Evolutionary conservation across 2,329 filamentous ascomycete genomes (phyloP).

Genomic region (Alternaria hordeiaustralica): DNA sequence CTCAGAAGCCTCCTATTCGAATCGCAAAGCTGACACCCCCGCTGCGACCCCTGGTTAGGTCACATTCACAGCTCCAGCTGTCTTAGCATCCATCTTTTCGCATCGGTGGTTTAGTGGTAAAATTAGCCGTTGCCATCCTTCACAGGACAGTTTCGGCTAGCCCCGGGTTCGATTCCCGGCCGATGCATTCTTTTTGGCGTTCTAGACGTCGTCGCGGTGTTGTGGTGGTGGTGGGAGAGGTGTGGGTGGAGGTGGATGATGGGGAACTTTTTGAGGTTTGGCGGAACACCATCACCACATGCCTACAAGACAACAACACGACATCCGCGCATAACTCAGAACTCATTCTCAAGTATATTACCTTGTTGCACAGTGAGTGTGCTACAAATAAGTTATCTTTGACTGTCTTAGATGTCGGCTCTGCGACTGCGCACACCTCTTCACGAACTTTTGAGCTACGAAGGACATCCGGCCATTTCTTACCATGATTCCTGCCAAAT

Average conservation of each 20-base stretch:
- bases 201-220: background rate
- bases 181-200: slow-evolving; percentile 19
- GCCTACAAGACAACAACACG: background rate
- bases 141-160: slow-evolving; percentile 29
- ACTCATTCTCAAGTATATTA: too few relatives aligned
- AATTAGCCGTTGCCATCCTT: slow-evolving; percentile 39
- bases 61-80: background rate
- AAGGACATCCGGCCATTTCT: too few relatives aligned
- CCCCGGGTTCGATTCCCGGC: slow-evolving; percentile 40
- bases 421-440: too few relatives aligned
- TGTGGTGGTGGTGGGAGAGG: background rate
- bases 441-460: too few relatives aligned
- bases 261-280: background rate
- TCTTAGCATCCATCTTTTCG: slow-evolving; percentile 2
- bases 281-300: background rate
- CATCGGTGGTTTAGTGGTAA: slow-evolving; percentile 43
- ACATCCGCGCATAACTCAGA: too few relatives aligned
- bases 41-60: slow-evolving; percentile 16
- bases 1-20: background rate
- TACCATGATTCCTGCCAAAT: too few relatives aligned
- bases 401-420: too few relatives aligned
- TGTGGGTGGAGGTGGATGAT: too few relatives aligned
- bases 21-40: background rate
- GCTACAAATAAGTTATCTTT: background rate
- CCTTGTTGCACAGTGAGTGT: accelerated